Evolutionary conservation across 306 rosid genomes (phyloP).

Genomic region (Citrullus amarus): DNA sequence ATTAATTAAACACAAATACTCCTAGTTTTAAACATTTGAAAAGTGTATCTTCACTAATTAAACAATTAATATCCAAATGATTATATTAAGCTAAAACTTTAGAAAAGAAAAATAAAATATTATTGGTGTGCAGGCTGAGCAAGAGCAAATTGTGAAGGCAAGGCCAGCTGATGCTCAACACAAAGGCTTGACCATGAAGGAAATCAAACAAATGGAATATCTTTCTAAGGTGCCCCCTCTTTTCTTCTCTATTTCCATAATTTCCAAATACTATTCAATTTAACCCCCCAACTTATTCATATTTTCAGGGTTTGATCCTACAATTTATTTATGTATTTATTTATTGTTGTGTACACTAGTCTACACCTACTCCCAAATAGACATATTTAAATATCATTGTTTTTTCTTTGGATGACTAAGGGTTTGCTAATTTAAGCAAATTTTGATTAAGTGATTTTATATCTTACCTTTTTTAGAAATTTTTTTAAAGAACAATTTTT

Average conservation of each 20-base stretch:
- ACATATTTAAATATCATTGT: no score
- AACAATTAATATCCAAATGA: not conserved
- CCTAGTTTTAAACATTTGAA: not conserved
- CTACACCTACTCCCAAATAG: no score
- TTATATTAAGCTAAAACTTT: not conserved
- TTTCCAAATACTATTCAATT: not conserved
- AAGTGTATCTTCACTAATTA: not conserved
- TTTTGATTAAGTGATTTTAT: no score
- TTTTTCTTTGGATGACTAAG: no score
- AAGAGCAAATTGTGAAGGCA: constrained; percentile 14
- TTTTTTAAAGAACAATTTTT: no score
- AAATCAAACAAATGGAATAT: constrained; percentile 25
- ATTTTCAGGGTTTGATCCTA: not conserved
- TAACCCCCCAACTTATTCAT: not conserved
- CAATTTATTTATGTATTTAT: not conserved
- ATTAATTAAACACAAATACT: not conserved
- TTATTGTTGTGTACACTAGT: no score
- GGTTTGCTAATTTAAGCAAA: no score
- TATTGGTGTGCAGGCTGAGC: constrained; percentile 14
- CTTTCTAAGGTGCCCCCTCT: constrained; percentile 13
- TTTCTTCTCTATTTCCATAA: not conserved
- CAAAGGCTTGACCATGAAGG: constrained; percentile 13
- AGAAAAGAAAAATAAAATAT: not conserved
- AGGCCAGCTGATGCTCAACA: constrained; percentile 12
- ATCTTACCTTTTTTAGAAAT: no score